phyloP scores from a whole-genome alignment of 148 eudicot genomes.

The Camellia granthamiana region DNA sequence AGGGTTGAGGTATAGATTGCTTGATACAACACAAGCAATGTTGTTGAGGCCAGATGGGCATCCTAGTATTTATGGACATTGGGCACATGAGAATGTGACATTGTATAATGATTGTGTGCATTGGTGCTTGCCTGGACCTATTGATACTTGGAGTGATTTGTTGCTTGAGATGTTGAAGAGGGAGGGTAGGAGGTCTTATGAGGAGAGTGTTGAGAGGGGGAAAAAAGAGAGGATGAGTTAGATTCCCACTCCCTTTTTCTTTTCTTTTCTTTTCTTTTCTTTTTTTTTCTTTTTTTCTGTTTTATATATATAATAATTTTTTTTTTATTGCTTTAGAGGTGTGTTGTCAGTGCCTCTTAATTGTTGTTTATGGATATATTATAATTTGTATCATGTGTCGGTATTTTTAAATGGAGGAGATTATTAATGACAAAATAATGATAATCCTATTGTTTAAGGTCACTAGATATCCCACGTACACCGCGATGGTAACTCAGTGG shows the following conservation, averaged over 20 bases:
- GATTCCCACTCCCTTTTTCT: not conserved
- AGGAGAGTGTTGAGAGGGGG: not conserved
- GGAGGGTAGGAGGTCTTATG: constrained; percentile 12
- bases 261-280: not conserved
- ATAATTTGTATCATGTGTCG: not conserved
- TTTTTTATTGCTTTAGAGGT: not conserved
- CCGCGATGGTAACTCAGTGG: no score
- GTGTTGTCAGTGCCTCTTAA: no score
- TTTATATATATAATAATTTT: not conserved
- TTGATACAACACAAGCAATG: constrained; percentile 44
- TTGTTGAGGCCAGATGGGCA: constrained; percentile 54
- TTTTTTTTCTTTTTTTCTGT: not conserved
- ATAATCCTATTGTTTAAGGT: no score
- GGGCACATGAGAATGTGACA: constrained; percentile 34
- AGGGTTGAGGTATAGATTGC: constrained; percentile 32
- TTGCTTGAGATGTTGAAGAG: constrained; percentile 44
- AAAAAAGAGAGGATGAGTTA: not conserved
- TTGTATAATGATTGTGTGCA: constrained; percentile 58
- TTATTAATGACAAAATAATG: no score
- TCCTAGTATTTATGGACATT: constrained; percentile 51
- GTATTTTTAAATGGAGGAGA: not conserved
- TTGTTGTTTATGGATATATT: not conserved
- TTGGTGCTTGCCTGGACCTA: constrained; percentile 70
- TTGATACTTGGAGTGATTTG: constrained; percentile 57
- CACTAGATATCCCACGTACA: no score